Percentiles rank a stretch among this genome's conserved stretches.
These are phyloP conservation scores for Rhododendron williamsianum DNA, from an alignment of 148 eudicot genomes.

Conservation along the genomic window DNA sequence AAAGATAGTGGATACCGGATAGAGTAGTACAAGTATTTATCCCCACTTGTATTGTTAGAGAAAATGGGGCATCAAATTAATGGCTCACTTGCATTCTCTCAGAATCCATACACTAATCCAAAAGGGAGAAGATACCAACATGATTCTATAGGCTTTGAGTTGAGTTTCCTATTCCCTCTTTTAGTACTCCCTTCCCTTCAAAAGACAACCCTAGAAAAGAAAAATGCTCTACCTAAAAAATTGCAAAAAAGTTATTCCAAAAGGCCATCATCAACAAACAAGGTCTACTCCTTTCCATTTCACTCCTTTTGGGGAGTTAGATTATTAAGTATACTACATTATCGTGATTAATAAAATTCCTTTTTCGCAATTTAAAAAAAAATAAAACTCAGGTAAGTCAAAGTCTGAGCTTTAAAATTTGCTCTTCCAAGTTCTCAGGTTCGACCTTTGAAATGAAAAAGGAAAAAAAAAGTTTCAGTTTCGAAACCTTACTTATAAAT, in stretches of 20 bases:
- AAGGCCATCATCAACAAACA: slow-evolving; percentile 39
- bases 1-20: too few species aligned
- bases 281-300: slow-evolving; percentile 21
- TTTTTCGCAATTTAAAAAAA: too few species aligned
- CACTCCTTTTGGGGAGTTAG: slow-evolving; percentile 20
- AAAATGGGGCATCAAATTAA: slow-evolving; percentile 11
- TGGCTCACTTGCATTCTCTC: slow-evolving; percentile 16
- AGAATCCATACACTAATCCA: neutral
- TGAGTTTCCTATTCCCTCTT: slow-evolving; percentile 28
- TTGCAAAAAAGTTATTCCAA: slow-evolving; percentile 33
- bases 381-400: neutral
- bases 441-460: neutral
- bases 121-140: neutral
- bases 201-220: slow-evolving; percentile 38
- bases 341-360: too few species aligned
- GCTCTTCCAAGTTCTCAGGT: neutral
- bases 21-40: neutral
- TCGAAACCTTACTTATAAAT: neutral
- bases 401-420: neutral
- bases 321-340: neutral
- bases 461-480: neutral
- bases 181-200: neutral
- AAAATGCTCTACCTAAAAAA: slow-evolving; percentile 8
- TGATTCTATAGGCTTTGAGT: slow-evolving; percentile 21
- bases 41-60: slow-evolving; percentile 3